A percentile compares a stretch with the other conserved stretches of the same genome.
phyloP scores from a whole-genome alignment of 352 stramenopile genomes.

The Phytopythium kandeliae region DNA sequence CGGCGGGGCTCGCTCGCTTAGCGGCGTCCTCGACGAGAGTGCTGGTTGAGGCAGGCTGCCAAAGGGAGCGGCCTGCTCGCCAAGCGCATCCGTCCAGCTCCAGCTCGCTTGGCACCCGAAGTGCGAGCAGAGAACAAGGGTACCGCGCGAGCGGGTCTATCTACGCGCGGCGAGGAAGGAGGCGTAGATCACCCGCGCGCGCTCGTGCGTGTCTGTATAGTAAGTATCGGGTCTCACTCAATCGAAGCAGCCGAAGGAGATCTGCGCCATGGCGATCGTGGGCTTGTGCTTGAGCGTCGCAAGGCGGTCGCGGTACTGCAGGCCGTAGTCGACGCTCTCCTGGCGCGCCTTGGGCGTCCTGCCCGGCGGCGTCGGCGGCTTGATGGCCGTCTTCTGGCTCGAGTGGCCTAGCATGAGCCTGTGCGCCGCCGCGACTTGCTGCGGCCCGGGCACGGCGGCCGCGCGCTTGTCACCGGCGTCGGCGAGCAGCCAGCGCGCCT shows the following conservation, averaged over 20 bases:
- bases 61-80: neutral
- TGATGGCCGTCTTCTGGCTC: slow-evolving; percentile 75
- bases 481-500: slow-evolving; percentile 42
- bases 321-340: slow-evolving; percentile 62
- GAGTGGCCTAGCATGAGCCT: slow-evolving; percentile 82
- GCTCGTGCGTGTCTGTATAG: slow-evolving; percentile 2
- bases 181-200: too few relatives aligned
- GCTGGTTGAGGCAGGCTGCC: neutral
- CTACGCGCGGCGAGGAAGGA: too few relatives aligned
- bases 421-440: slow-evolving; percentile 71
- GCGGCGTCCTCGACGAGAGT: neutral
- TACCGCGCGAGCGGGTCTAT: neutral
- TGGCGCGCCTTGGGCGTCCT: slow-evolving; percentile 28
- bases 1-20: slow-evolving; percentile 27
- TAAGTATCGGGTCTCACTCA: neutral
- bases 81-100: neutral
- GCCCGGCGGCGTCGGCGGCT: slow-evolving; percentile 63
- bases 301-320: slow-evolving; percentile 76
- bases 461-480: slow-evolving; percentile 53
- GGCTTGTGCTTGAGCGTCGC: slow-evolving; percentile 73
- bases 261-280: slow-evolving; percentile 66
- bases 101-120: neutral
- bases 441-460: slow-evolving; percentile 50
- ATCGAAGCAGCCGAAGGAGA: slow-evolving; percentile 52
- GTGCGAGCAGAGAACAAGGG: neutral